Evolutionary conservation across 768 basidiomycete genomes (phyloP).

Genomic region (Auriscalpium vulgare): DNA sequence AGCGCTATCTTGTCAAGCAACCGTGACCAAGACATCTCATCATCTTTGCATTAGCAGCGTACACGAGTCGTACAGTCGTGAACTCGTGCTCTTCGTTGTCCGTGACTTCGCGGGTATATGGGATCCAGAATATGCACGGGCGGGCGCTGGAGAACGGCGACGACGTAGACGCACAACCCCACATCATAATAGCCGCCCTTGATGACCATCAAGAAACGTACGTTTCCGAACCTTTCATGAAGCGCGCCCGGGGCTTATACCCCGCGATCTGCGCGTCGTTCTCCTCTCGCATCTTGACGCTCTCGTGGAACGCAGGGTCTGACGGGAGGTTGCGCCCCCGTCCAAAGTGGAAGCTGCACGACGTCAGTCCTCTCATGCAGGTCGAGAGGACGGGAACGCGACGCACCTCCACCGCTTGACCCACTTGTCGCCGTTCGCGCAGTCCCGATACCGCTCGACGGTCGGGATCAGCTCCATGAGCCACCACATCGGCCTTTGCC

Average conservation of each 20-base stretch:
- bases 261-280: constrained; percentile 28
- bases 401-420: constrained; percentile 47
- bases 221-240: constrained; percentile 35
- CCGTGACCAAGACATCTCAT: too few relatives aligned
- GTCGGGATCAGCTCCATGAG: constrained; percentile 58
- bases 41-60: too few relatives aligned
- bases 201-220: constrained; percentile 32
- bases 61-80: too few relatives aligned
- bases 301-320: constrained; percentile 53
- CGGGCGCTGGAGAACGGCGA: too few relatives aligned
- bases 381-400: background rate
- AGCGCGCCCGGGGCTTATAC: constrained; percentile 56
- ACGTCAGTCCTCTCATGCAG: background rate
- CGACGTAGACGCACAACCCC: too few relatives aligned
- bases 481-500: constrained; percentile 49
- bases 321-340: constrained; percentile 42
- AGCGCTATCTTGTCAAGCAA: too few relatives aligned
- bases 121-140: too few relatives aligned
- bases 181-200: too few relatives aligned
- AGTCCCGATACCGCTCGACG: constrained; percentile 43
- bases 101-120: too few relatives aligned
- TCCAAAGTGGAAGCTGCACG: constrained; percentile 44
- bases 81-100: too few relatives aligned
- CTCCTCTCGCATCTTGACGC: constrained; percentile 53
- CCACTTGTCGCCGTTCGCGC: constrained; percentile 42